Conservation (phyloP, 768 basidiomycete species). For the Gymnopilus dilepis region DNA sequence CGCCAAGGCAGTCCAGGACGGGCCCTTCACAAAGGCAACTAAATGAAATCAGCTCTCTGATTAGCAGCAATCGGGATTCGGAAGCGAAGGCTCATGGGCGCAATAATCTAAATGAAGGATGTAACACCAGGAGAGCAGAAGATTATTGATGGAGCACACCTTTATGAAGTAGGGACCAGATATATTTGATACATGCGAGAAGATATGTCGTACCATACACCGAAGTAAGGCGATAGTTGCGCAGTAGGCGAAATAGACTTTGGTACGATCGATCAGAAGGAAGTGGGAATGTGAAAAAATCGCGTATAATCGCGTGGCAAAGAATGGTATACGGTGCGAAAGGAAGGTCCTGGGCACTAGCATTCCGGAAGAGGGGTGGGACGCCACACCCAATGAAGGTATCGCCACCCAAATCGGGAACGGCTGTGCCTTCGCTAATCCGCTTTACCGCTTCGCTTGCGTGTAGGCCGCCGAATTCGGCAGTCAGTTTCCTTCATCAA, state of each 20-base stretch:
- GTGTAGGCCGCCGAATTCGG: background rate
- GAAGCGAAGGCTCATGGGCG: background rate
- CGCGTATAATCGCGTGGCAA: slow-evolving; percentile 3
- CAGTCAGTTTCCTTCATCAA: background rate
- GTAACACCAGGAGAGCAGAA: background rate
- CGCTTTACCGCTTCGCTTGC: background rate
- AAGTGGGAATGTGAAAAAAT: background rate
- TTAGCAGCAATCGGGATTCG: background rate
- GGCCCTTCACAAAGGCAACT: background rate
- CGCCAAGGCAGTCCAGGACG: background rate
- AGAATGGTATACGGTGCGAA: background rate
- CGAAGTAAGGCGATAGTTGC: background rate
- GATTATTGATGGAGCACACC: no score
- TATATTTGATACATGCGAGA: no score
- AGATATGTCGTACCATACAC: background rate
- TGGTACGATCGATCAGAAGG: slow-evolving; percentile 1
- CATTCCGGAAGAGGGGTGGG: slow-evolving; percentile 4
- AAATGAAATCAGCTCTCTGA: no score
- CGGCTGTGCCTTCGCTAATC: slow-evolving; percentile 4
- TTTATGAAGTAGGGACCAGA: no score
- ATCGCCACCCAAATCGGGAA: background rate
- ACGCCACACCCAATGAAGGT: slow-evolving; percentile 11
- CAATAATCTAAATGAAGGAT: background rate
- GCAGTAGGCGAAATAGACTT: slow-evolving; percentile 2
- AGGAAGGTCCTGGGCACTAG: slow-evolving; percentile 2